Evolutionary conservation across 2,329 filamentous ascomycete genomes (phyloP).

Genomic region (Furcasterigmium furcatum): DNA sequence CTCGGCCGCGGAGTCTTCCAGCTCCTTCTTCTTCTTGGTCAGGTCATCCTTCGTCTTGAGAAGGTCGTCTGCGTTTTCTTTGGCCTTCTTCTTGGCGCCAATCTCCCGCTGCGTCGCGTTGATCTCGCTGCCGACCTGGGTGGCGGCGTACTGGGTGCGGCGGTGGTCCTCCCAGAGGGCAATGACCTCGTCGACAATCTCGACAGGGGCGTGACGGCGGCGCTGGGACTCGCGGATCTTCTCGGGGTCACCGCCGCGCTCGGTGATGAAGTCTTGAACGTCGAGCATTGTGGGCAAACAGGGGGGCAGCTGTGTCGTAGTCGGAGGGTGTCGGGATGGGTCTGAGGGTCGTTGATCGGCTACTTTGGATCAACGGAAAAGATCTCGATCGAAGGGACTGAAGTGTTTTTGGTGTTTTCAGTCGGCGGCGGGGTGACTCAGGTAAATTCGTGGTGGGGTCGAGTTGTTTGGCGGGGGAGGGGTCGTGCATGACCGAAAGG

Average conservation of each 20-base stretch:
- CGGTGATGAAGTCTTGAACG: conserved; percentile 73
- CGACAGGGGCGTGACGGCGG: conserved; percentile 74
- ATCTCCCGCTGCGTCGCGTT: conserved; percentile 90
- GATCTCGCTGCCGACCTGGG: conserved; percentile 78
- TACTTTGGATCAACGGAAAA: neutral
- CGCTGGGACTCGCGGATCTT: conserved; percentile 90
- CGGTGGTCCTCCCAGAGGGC: conserved; percentile 82
- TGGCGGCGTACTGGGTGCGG: conserved; percentile 58
- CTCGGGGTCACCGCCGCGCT: conserved; percentile 88
- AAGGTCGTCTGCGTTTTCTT: conserved; percentile 81
- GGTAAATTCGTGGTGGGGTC: neutral
- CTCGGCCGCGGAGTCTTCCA: conserved; percentile 69
- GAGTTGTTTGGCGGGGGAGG: neutral
- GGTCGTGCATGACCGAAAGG: neutral
- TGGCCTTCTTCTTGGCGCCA: conserved; percentile 88
- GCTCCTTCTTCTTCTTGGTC: conserved; percentile 77
- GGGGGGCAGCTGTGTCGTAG: conserved; percentile 2
- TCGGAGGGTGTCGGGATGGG: neutral
- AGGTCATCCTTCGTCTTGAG: conserved; percentile 74
- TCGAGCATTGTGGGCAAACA: conserved; percentile 60
- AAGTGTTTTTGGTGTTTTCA: neutral
- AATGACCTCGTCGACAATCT: conserved; percentile 88
- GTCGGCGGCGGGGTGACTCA: neutral
- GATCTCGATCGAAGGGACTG: neutral
- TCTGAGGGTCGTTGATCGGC: neutral